Evolutionary conservation across 345 rosid genomes (phyloP).

Genomic region (Reutealis trisperma): DNA sequence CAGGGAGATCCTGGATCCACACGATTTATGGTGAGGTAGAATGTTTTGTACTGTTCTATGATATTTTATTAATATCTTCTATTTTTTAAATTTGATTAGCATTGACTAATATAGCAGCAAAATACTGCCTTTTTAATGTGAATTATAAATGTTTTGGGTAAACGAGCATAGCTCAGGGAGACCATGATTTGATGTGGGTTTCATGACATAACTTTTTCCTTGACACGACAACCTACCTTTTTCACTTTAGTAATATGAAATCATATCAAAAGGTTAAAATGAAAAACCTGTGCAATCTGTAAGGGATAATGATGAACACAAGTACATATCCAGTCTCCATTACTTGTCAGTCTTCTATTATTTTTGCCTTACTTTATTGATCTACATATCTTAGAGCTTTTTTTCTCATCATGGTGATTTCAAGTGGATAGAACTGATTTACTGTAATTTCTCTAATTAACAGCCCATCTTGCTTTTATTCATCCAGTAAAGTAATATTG

Average conservation of each 20-base stretch:
- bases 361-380: background rate
- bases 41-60: background rate
- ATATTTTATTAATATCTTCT: background rate
- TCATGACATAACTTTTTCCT: background rate
- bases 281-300: background rate
- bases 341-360: background rate
- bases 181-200: background rate
- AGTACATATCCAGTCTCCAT: background rate
- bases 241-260: background rate
- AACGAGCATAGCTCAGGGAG: background rate
- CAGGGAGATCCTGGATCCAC: constrained; percentile 99
- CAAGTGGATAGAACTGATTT: background rate
- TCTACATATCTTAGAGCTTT: too few relatives aligned
- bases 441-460: background rate
- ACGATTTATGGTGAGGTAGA: constrained; percentile 93
- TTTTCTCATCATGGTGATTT: background rate
- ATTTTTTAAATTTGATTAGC: background rate
- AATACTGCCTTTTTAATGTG: background rate
- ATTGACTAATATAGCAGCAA: background rate
- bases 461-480: background rate
- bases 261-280: background rate
- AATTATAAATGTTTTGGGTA: background rate
- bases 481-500: too few relatives aligned
- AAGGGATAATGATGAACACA: background rate
- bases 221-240: constrained; percentile 1